Base-by-base conservation (phyloP, 768 basidiomycete genomes). In the Termitomyces sp. region DNA sequence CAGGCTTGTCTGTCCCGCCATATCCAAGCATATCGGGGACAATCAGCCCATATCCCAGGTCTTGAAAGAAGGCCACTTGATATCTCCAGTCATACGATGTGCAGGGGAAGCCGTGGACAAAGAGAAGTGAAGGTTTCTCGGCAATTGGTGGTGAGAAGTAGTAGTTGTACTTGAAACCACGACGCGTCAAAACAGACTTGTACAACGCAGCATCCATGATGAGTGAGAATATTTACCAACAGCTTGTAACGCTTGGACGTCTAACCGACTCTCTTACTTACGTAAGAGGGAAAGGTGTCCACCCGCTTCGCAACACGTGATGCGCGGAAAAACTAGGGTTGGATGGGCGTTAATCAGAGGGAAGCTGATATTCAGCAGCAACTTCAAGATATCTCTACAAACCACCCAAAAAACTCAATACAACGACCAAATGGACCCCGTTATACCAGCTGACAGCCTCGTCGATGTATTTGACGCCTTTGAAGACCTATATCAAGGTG, bases 391-490 rank as follows among this genome's bases (percentile, higher is more conserved):
- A 81, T 92, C 58, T 90, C 92, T 66, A 72, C 75, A 53, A 74
- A 80, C 32, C 88, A 91, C 63, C 82, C 85, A 11, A 71, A 81
- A n/a, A 43, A 80, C 81, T 36, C 77, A 81, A 64, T 63, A 73
- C 50, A 84, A 85, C 64, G 79, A 83, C 20, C 70, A 76, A 18
- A 81, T 81, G 50, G 82, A 84, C 53, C 80, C 85, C 32, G 77
- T 79, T 18, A 83, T 92, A 60, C 88, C 89, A 12, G 89, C 81
- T 41, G 78, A 82, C 57, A 80, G 78, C n/a, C 80, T 92, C 35
- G 76, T 85, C 32, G 85, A 89, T 61, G 80, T 92, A 29, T 78
- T 92, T 41, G 76, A 79, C 42, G 73, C 80, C 15, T 88, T 88
- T 62, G 81, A 82, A 4, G 74, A 84, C 29, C 68, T 79, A 5